phyloP scores from a whole-genome alignment of 1,139 yeast genomes.

The Yamadazyma jaroonii region DNA sequence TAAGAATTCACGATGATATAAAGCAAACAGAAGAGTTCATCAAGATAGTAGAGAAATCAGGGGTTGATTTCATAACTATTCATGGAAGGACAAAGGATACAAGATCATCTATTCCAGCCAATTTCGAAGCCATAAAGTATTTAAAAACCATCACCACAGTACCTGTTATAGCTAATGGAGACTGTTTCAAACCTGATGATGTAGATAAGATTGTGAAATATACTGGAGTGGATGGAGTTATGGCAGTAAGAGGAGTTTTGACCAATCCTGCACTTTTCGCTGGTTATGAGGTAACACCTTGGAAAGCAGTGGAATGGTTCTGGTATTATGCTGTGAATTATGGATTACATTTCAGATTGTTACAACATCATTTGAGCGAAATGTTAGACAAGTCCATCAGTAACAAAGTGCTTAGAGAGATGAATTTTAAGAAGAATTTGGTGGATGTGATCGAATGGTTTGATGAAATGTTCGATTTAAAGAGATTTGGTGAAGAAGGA shows the following conservation, averaged over 20 bases:
- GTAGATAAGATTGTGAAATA: slow-evolving; percentile 54
- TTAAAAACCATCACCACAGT: slow-evolving; percentile 60
- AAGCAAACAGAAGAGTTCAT: slow-evolving; percentile 74
- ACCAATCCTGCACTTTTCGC: slow-evolving; percentile 85
- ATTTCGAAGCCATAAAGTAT: slow-evolving; percentile 73
- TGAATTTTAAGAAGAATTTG: slow-evolving; percentile 60
- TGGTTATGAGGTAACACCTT: slow-evolving; percentile 72
- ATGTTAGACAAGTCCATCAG: slow-evolving; percentile 71
- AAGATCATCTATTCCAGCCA: slow-evolving; percentile 78
- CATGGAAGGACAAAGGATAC: slow-evolving; percentile 90
- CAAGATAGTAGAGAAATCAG: slow-evolving; percentile 71
- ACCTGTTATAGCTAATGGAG: slow-evolving; percentile 96
- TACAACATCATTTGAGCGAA: slow-evolving; percentile 85
- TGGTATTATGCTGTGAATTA: slow-evolving; percentile 76
- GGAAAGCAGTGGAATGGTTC: slow-evolving; percentile 85
- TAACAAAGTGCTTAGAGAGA: slow-evolving; percentile 51
- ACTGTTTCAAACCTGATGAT: slow-evolving; percentile 71
- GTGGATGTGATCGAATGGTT: slow-evolving; percentile 79
- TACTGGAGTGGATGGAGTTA: slow-evolving; percentile 87
- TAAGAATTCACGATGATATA: slow-evolving; percentile 77
- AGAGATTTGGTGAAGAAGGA: slow-evolving; percentile 62
- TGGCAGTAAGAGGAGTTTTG: slow-evolving; percentile 91
- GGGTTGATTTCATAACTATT: slow-evolving; percentile 90
- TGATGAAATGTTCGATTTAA: slow-evolving; percentile 64
- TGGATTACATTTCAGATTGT: slow-evolving; percentile 79